Base-by-base conservation (phyloP, 2,329 filamentous ascomycete genomes). In the Claviceps pazoutovae region DNA sequence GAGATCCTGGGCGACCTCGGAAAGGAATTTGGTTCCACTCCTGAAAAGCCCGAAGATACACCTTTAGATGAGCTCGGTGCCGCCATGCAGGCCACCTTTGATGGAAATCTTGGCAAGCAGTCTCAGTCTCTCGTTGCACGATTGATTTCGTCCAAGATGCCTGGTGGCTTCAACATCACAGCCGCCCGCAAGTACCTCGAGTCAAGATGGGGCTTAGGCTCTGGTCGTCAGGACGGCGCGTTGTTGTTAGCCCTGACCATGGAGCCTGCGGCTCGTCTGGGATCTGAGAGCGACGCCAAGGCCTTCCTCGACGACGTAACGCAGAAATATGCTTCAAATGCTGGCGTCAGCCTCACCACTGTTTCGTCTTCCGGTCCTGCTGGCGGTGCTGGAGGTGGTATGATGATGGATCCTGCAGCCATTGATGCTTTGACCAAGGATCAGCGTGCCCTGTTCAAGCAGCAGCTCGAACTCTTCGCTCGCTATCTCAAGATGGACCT, bases 381-480 rank as follows among this genome's bases (percentile, higher is more conserved):
- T 51, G 85, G 78, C 55, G 84, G 80, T 55, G 80, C 75, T 53
- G 79, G 76, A 51, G 86, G 80, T 58, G 91, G 90, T 65, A 97
- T 98, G 93, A 95, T 98, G 88, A 97, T 98, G 90, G 93, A 98
- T 63, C 93, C 93, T 8, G 93, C 91, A 41, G 93, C 93, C 50
- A 84, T 98, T 57, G 93, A 98, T 66, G 93, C 93, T 14, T 77
- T 98, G 51, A 98, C 93, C 63, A 97, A 97, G 69, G 93, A 97
- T 64, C 93, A 98, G 70, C 83, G 86, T 57, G 86, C 88, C 26
- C 77, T 98, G 1, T 97, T 97, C 82, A 97, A 97, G 78, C 91
- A 98, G 66, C 93, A 98, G 67, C 79, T 98, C 26, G 93, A 98
- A 73, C 77, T 96, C 19, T 87, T 95, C 59, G 93, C 93, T 5